Percentiles rank a stretch among this genome's conserved stretches.
These are phyloP conservation scores for Aquilaria agallochum DNA, from an alignment of 441 rosid species.

Conservation along the genomic window DNA sequence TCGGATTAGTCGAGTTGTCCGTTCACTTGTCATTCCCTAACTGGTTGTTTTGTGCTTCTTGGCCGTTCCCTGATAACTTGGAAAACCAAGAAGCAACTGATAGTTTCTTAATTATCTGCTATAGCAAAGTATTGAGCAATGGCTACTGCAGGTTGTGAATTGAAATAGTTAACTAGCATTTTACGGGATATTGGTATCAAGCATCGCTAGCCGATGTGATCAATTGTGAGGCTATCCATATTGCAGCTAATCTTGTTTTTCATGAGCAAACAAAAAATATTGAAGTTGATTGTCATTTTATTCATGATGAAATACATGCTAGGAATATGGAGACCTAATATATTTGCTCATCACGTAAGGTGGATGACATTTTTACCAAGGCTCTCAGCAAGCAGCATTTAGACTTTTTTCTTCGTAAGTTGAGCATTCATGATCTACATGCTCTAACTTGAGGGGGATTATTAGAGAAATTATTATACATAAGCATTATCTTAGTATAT, in stretches of 20 bases:
- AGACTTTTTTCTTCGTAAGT: background rate
- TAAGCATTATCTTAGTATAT: no score
- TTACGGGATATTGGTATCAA: background rate
- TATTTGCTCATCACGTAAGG: background rate
- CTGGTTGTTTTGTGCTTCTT: background rate
- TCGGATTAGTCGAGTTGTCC: no score
- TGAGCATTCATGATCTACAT: background rate
- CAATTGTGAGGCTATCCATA: background rate
- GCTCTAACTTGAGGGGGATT: constrained; percentile 3
- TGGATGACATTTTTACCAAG: background rate
- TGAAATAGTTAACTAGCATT: background rate
- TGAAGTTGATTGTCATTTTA: constrained; percentile 1
- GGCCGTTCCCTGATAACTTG: constrained; percentile 2
- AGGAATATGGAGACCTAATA: background rate
- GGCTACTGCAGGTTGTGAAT: background rate
- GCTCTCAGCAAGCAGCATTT: background rate
- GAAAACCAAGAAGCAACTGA: constrained; percentile 7
- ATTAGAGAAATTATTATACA: background rate
- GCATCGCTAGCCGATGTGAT: background rate
- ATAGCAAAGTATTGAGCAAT: background rate
- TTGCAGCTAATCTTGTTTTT: background rate
- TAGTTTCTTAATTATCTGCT: background rate
- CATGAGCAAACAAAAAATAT: constrained; percentile 4
- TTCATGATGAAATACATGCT: background rate
- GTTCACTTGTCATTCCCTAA: background rate